Evolutionary conservation across 1,284 basidiomycete genomes (phyloP).

Genomic region (Gymnopus androsaceus): DNA sequence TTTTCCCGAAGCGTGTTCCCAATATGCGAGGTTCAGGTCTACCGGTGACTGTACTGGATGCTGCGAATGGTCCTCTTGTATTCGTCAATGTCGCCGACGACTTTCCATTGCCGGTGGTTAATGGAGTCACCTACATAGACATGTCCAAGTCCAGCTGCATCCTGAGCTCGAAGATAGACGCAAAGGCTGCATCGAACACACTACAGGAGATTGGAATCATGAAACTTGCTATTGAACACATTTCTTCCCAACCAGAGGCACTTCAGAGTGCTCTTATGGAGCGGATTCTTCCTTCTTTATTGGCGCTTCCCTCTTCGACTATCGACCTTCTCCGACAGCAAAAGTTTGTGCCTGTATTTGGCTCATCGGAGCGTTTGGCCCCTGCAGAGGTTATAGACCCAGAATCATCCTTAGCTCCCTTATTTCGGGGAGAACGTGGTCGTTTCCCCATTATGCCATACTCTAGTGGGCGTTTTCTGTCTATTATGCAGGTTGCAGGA

Average conservation of each 20-base stretch:
- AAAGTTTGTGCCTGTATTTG: constrained; percentile 30
- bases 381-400: constrained; percentile 36
- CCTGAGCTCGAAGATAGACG: not conserved
- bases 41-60: not conserved
- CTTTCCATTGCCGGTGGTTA: constrained; percentile 32
- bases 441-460: constrained; percentile 3
- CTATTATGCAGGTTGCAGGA: constrained; percentile 25
- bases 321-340: constrained; percentile 23
- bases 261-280: constrained; percentile 30
- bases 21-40: not conserved
- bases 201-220: not conserved
- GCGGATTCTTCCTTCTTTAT: constrained; percentile 25
- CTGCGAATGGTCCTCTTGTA: not conserved
- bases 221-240: not conserved
- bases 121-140: constrained; percentile 31
- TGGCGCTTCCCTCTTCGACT: constrained; percentile 22
- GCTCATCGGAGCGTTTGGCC: constrained; percentile 22
- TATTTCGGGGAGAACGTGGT: constrained; percentile 25
- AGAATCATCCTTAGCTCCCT: constrained; percentile 27
- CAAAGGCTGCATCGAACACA: not conserved
- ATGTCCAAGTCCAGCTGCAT: constrained; percentile 6
- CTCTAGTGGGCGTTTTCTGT: constrained; percentile 18
- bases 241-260: constrained; percentile 26
- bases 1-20: constrained; percentile 32
- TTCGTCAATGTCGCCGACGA: constrained; percentile 3